These are phyloP conservation scores for Cryptococcus sp. DNA, from an alignment of 1,284 basidiomycete species.

Conservation along the genomic window DNA sequence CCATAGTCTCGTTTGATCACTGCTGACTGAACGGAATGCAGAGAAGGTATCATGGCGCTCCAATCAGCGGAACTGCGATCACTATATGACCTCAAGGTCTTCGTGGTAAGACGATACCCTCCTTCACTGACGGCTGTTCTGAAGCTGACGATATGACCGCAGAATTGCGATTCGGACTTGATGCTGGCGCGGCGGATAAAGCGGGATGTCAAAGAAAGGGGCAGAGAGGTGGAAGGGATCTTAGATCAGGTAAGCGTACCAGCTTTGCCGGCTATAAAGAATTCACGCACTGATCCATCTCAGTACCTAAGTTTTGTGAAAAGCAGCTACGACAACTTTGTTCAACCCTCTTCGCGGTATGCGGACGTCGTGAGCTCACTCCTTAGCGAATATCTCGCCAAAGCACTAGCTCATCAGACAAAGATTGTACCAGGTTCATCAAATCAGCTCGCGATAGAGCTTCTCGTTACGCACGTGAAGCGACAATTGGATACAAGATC, in stretches of 20 bases:
- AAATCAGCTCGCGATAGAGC: constrained; percentile 80
- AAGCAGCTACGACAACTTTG: constrained; percentile 90
- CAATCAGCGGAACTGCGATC: constrained; percentile 74
- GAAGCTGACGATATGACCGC: constrained; percentile 48
- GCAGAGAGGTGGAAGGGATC: constrained; percentile 79
- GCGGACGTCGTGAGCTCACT: constrained; percentile 76
- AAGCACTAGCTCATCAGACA: neutral
- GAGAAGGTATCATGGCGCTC: constrained; percentile 88
- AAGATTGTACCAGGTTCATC: constrained; percentile 89
- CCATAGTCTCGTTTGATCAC: neutral
- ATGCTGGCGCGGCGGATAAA: constrained; percentile 93
- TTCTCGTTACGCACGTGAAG: constrained; percentile 88
- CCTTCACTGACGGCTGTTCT: constrained; percentile 55
- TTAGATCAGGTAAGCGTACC: constrained; percentile 66
- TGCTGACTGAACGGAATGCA: neutral
- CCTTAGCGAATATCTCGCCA: neutral
- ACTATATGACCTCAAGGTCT: constrained; percentile 88
- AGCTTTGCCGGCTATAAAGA: neutral
- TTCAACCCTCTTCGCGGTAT: constrained; percentile 79
- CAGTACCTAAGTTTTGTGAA: constrained; percentile 82
- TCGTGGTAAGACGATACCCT: constrained; percentile 30
- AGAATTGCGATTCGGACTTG: constrained; percentile 83
- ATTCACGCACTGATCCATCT: constrained; percentile 3
- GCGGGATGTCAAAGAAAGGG: constrained; percentile 84
- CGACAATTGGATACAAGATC: constrained; percentile 78